Conservation (phyloP, 768 basidiomycete species). For the Leccinum truebloodii region DNA sequence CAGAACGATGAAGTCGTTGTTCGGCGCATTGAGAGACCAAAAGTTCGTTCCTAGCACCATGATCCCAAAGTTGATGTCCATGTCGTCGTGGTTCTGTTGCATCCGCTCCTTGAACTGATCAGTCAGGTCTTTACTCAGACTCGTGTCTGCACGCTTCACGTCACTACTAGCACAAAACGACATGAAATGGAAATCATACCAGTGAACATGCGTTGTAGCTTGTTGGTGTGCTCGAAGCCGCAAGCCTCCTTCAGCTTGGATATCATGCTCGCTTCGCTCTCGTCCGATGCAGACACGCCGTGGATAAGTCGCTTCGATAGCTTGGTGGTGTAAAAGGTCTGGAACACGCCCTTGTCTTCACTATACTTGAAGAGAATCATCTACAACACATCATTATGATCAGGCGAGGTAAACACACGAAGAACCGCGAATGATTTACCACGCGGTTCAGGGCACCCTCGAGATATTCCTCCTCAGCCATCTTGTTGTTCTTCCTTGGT, state of each 20-base stretch:
- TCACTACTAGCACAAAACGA: constrained; percentile 1
- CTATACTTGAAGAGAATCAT: constrained; percentile 98
- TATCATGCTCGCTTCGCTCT: constrained; percentile 97
- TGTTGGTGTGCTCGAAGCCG: constrained; percentile 96
- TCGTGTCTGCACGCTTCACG: constrained; percentile 71
- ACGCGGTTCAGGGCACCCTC: constrained; percentile 90
- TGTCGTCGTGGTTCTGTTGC: constrained; percentile 81
- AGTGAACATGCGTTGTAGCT: constrained; percentile 95
- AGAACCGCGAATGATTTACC: constrained; percentile 47
- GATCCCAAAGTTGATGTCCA: constrained; percentile 88
- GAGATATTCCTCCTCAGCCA: constrained; percentile 78
- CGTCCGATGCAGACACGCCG: constrained; percentile 89
- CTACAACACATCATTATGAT: constrained; percentile 41
- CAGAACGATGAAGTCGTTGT: constrained; percentile 87
- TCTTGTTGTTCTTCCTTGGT: constrained; percentile 92
- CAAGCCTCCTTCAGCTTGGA: constrained; percentile 95
- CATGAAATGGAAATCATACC: constrained; percentile 45
- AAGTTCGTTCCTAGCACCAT: constrained; percentile 96
- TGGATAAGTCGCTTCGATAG: constrained; percentile 91
- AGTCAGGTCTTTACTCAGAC: constrained; percentile 91
- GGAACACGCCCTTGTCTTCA: constrained; percentile 98
- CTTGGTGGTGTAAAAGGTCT: constrained; percentile 95
- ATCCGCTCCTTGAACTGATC: constrained; percentile 94
- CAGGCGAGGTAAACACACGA: background rate
- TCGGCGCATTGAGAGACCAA: constrained; percentile 88